phyloP scores from a whole-genome alignment of 495 filamentous ascomycete species.

The Schizothecium vesticola region DNA sequence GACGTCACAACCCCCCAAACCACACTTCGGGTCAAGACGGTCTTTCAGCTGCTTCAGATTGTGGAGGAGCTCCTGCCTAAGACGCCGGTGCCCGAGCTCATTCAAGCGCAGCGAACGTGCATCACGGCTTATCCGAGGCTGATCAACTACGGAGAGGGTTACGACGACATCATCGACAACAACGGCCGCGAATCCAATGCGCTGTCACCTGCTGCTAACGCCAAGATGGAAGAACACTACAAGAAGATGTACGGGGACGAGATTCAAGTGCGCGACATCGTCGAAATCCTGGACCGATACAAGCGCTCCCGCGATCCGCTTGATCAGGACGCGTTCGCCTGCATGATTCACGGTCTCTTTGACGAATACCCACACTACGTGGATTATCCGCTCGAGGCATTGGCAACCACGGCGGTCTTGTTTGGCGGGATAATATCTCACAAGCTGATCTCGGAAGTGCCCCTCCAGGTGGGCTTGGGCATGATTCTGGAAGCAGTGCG shows the following conservation, averaged over 20 bases:
- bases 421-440: slow-evolving; percentile 96
- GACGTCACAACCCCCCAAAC: slow-evolving; percentile 45
- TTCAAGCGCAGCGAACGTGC: slow-evolving; percentile 70
- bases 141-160: slow-evolving; percentile 91
- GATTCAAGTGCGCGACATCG: slow-evolving; percentile 70
- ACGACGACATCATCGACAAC: slow-evolving; percentile 80
- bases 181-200: slow-evolving; percentile 76
- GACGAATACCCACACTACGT: slow-evolving; percentile 95
- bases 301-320: slow-evolving; percentile 76
- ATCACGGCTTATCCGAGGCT: slow-evolving; percentile 91
- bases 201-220: slow-evolving; percentile 70
- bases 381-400: slow-evolving; percentile 86
- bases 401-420: slow-evolving; percentile 91
- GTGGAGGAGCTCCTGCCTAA: slow-evolving; percentile 58
- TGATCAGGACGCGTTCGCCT: slow-evolving; percentile 92
- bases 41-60: slow-evolving; percentile 72
- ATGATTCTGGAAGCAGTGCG: slow-evolving; percentile 96
- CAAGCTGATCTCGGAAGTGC: slow-evolving; percentile 80
- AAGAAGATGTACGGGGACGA: slow-evolving; percentile 94
- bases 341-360: slow-evolving; percentile 97
- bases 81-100: slow-evolving; percentile 44
- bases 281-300: slow-evolving; percentile 73
- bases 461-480: slow-evolving; percentile 81
- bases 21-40: slow-evolving; percentile 75
- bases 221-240: slow-evolving; percentile 92